These are phyloP conservation scores for Stephania japonica DNA, from an alignment of 164 flowering plant species.

Conservation along the genomic window DNA sequence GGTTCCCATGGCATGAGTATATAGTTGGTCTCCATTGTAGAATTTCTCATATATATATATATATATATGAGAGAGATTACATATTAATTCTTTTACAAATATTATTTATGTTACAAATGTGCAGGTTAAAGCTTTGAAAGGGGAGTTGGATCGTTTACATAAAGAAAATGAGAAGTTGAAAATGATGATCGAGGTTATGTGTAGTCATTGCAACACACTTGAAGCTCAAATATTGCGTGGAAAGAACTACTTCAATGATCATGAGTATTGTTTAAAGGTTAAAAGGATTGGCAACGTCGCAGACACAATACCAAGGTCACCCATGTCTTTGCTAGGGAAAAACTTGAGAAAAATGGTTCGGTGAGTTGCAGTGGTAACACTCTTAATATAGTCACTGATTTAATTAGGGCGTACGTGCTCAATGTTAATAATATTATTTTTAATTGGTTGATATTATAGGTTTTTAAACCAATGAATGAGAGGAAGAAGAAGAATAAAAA, in stretches of 20 bases:
- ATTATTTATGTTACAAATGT: background rate
- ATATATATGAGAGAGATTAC: too few relatives aligned
- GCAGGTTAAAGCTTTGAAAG: background rate
- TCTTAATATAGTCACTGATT: too few relatives aligned
- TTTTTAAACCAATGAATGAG: too few relatives aligned
- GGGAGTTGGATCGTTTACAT: background rate
- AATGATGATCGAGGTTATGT: background rate
- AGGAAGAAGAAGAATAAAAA: too few relatives aligned
- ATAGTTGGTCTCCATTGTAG: too few relatives aligned
- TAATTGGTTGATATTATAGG: too few relatives aligned
- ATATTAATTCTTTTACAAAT: background rate
- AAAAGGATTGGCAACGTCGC: background rate
- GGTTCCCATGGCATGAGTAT: too few relatives aligned
- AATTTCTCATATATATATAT: too few relatives aligned
- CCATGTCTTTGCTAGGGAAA: background rate
- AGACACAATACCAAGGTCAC: background rate
- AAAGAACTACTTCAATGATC: background rate
- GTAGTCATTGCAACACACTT: background rate
- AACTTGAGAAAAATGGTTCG: background rate
- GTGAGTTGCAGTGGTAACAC: background rate
- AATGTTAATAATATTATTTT: too few relatives aligned
- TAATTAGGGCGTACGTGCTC: too few relatives aligned
- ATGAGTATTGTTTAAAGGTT: background rate
- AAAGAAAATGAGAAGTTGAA: background rate
- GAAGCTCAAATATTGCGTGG: background rate